These are phyloP conservation scores for Medicago arabica DNA, from an alignment of 306 rosid genomes.

Conservation along the genomic window DNA sequence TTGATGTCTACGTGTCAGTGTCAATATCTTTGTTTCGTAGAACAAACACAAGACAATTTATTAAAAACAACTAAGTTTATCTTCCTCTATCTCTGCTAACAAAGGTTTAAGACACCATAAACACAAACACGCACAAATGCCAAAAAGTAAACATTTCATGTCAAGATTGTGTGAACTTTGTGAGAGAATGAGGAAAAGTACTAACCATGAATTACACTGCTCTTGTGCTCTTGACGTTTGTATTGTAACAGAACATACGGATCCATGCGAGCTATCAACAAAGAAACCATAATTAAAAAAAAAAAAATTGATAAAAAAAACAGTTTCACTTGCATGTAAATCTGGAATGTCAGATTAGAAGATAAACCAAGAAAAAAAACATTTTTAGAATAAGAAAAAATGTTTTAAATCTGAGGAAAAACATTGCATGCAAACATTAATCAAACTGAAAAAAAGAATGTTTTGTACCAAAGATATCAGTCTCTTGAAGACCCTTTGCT, in stretches of 20 bases:
- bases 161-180: not conserved
- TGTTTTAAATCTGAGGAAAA: conserved; percentile 1
- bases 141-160: not conserved
- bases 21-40: no score
- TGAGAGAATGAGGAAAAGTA: conserved; percentile 5
- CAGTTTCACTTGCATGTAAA: no score
- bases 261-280: conserved; percentile 65
- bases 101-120: no score
- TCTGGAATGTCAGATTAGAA: not conserved
- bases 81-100: no score
- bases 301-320: not conserved
- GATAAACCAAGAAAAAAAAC: conserved; percentile 8
- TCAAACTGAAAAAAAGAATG: not conserved
- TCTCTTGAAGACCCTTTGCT: conserved; percentile 66
- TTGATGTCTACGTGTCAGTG: not conserved
- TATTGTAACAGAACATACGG: conserved; percentile 84
- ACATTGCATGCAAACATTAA: conserved; percentile 15
- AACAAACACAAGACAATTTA: no score
- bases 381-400: conserved; percentile 18
- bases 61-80: no score
- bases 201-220: conserved; percentile 72
- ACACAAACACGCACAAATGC: no score
- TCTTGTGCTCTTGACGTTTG: conserved; percentile 80
- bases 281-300: not conserved
- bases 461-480: conserved; percentile 65